These are phyloP conservation scores for Scheffersomyces titani DNA, from an alignment of 1,139 yeast species.

Conservation along the genomic window DNA sequence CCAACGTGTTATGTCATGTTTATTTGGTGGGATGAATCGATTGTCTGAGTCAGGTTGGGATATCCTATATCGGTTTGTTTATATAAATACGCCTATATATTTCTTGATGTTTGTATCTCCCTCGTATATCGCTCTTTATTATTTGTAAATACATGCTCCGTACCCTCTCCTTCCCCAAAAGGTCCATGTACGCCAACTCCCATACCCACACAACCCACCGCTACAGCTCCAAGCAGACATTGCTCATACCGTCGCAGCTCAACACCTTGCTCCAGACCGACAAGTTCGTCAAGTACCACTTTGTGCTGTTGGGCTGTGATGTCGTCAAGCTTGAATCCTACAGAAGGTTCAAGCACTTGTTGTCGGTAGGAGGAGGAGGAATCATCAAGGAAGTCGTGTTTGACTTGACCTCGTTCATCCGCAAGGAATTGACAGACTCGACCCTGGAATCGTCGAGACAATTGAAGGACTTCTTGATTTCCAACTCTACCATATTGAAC, in stretches of 20 bases:
- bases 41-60: not conserved
- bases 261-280: constrained; percentile 20
- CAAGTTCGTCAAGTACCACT: constrained; percentile 33
- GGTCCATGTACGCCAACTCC: not conserved
- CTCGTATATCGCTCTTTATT: not conserved
- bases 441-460: constrained; percentile 19
- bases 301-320: constrained; percentile 38
- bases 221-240: not conserved
- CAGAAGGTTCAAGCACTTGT: constrained; percentile 31
- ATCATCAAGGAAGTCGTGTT: constrained; percentile 35
- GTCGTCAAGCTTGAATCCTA: constrained; percentile 36
- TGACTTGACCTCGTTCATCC: constrained; percentile 39
- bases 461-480: constrained; percentile 21
- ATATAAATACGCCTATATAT: not conserved
- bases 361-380: constrained; percentile 38
- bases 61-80: not conserved
- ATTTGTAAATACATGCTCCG: not conserved
- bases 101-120: not conserved
- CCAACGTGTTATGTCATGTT: not conserved
- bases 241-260: constrained; percentile 13
- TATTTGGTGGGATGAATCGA: not conserved
- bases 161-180: not conserved
- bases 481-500: not conserved
- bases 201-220: not conserved
- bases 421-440: constrained; percentile 24